These are phyloP conservation scores for Colletotrichum sp. DNA, from an alignment of 2,329 filamentous ascomycete species.

Conservation along the genomic window DNA sequence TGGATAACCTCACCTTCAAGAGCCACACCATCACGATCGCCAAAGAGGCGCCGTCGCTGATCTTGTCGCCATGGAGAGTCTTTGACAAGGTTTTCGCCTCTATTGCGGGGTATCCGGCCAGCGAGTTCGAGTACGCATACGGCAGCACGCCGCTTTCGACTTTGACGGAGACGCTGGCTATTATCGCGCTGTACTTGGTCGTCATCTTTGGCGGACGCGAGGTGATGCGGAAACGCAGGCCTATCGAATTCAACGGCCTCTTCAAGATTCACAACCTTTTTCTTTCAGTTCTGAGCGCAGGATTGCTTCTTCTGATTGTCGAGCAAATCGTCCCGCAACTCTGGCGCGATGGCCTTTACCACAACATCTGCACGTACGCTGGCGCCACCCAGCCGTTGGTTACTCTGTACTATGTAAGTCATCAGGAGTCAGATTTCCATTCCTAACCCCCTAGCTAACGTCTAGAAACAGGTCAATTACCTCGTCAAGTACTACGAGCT, in stretches of 20 bases:
- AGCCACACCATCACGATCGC: slow-evolving; percentile 63
- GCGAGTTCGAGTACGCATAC: slow-evolving; percentile 77
- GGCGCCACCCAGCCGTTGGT: slow-evolving; percentile 87
- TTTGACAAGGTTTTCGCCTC: slow-evolving; percentile 78
- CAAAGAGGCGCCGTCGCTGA: slow-evolving; percentile 46
- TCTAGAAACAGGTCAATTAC: slow-evolving; percentile 75
- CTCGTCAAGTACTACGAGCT: slow-evolving; percentile 90
- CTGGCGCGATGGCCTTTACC: slow-evolving; percentile 76
- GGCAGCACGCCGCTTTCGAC: slow-evolving; percentile 84
- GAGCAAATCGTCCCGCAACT: slow-evolving; percentile 83
- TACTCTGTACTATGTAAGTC: slow-evolving; percentile 82
- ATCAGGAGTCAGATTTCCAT: background rate
- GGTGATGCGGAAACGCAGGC: slow-evolving; percentile 77
- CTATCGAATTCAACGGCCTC: slow-evolving; percentile 77
- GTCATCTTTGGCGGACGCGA: slow-evolving; percentile 85
- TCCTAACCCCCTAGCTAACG: slow-evolving; percentile 29
- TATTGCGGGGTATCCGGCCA: slow-evolving; percentile 75
- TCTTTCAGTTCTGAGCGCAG: slow-evolving; percentile 76
- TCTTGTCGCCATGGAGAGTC: slow-evolving; percentile 70
- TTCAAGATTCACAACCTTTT: slow-evolving; percentile 93
- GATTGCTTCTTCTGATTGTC: slow-evolving; percentile 75
- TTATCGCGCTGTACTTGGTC: slow-evolving; percentile 79
- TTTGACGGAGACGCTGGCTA: slow-evolving; percentile 71
- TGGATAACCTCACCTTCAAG: slow-evolving; percentile 6
- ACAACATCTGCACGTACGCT: slow-evolving; percentile 73